phyloP scores from a whole-genome alignment of 2,329 filamentous ascomycete species.

The Aspergillus piperis region DNA sequence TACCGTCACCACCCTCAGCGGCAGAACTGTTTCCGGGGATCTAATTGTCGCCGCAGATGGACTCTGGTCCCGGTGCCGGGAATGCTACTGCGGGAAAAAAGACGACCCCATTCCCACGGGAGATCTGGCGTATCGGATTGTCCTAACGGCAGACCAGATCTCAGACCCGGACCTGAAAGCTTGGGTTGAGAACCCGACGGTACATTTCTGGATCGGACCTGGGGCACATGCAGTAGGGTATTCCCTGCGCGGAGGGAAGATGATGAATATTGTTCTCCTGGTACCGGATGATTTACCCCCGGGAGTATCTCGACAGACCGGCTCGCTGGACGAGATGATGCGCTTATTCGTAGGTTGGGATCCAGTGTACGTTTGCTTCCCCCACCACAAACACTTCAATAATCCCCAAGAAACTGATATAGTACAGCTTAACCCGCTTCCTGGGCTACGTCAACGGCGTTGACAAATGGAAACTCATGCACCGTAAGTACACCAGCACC shows the following conservation, averaged over 20 bases:
- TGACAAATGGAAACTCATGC: slow-evolving; percentile 70
- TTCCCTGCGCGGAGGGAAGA: slow-evolving; percentile 55
- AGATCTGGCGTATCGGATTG: slow-evolving; percentile 66
- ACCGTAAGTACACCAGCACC: slow-evolving; percentile 26
- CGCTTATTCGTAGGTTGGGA: slow-evolving; percentile 65
- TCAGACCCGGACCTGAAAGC: slow-evolving; percentile 52
- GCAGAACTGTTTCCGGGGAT: slow-evolving; percentile 51
- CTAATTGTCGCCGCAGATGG: slow-evolving; percentile 66
- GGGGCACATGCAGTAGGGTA: slow-evolving; percentile 64
- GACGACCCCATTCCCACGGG: slow-evolving; percentile 60
- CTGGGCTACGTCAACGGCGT: slow-evolving; percentile 58
- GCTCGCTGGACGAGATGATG: slow-evolving; percentile 62
- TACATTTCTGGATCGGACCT: slow-evolving; percentile 66
- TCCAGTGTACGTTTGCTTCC: slow-evolving; percentile 44
- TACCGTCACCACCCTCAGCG: slow-evolving; percentile 43
- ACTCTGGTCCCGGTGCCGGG: slow-evolving; percentile 61
- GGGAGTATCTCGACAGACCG: slow-evolving; percentile 54
- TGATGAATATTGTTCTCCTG: slow-evolving; percentile 68
- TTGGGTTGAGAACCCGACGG: slow-evolving; percentile 55
- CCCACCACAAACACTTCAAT: background rate
- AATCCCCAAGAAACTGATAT: background rate
- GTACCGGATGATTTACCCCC: slow-evolving; percentile 64
- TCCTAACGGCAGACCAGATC: slow-evolving; percentile 56
- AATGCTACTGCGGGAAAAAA: slow-evolving; percentile 48
- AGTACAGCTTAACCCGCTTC: slow-evolving; percentile 39